phyloP scores from a whole-genome alignment of 352 stramenopile genomes.

The Globisporangium iwayamae region DNA sequence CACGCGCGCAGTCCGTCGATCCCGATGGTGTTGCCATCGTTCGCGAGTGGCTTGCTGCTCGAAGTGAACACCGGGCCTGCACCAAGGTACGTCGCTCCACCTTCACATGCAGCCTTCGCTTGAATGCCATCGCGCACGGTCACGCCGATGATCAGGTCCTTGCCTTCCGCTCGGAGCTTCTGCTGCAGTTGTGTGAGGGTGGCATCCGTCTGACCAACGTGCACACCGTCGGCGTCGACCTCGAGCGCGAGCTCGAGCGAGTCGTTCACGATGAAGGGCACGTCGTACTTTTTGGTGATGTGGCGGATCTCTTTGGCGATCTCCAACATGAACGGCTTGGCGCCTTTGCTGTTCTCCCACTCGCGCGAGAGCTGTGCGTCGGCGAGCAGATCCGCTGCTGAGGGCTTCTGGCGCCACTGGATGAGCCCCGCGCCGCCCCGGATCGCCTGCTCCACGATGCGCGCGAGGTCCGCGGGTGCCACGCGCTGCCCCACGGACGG shows the following conservation, averaged over 20 bases:
- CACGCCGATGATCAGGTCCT: slow-evolving; percentile 48
- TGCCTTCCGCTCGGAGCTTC: slow-evolving; percentile 12
- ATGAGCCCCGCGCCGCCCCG: slow-evolving; percentile 40
- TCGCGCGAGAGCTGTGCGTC: slow-evolving; percentile 22
- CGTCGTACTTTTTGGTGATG: slow-evolving; percentile 29
- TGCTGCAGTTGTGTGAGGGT: slow-evolving; percentile 20
- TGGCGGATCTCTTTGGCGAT: slow-evolving; percentile 35
- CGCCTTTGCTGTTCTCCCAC: slow-evolving; percentile 18
- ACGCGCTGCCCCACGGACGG: slow-evolving; percentile 32
- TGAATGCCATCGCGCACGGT: slow-evolving; percentile 47
- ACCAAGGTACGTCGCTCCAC: slow-evolving; percentile 45
- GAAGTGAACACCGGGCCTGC: slow-evolving; percentile 50
- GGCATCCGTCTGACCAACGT: slow-evolving; percentile 49
- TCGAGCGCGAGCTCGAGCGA: slow-evolving; percentile 41
- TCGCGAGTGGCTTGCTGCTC: slow-evolving; percentile 50
- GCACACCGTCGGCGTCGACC: slow-evolving; percentile 45
- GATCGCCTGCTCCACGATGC: slow-evolving; percentile 42
- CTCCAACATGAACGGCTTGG: slow-evolving; percentile 29
- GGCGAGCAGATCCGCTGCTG: slow-evolving; percentile 23
- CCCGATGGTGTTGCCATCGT: slow-evolving; percentile 45
- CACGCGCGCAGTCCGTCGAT: slow-evolving; percentile 32
- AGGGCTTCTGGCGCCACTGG: slow-evolving; percentile 55
- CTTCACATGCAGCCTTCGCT: slow-evolving; percentile 33
- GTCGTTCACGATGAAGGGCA: slow-evolving; percentile 60
- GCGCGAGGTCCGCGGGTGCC: slow-evolving; percentile 22